Percentiles rank a stretch among this genome's conserved stretches.
Evolutionary conservation across 2,329 filamentous ascomycete genomes (phyloP).

Genomic region (Exophiala mesophila): DNA sequence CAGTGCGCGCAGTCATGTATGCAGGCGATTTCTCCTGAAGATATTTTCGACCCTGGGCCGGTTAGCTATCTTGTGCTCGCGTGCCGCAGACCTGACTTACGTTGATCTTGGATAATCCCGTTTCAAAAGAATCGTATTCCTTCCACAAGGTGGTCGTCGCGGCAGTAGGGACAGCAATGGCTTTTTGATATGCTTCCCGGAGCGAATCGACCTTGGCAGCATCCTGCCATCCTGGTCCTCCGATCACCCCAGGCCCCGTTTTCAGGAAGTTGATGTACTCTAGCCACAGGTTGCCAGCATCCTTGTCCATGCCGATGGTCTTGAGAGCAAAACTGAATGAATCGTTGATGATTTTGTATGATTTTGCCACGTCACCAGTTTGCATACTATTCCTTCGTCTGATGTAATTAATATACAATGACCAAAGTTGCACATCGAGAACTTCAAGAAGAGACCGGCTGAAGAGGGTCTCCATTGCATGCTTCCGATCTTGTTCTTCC

Average conservation of each 20-base stretch:
- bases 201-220: conserved; percentile 96
- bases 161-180: conserved; percentile 79
- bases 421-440: conserved; percentile 83
- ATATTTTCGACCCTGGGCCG: conserved; percentile 77
- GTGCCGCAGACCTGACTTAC: conserved; percentile 46
- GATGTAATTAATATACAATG: conserved; percentile 90
- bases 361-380: conserved; percentile 69
- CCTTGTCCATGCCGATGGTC: conserved; percentile 84
- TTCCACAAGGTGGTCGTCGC: conserved; percentile 86
- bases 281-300: conserved; percentile 83
- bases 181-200: conserved; percentile 86
- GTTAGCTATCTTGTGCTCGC: conserved; percentile 9
- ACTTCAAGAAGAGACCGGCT: conserved; percentile 71
- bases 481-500: conserved; percentile 76
- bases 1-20: conserved; percentile 94
- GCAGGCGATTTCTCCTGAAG: conserved; percentile 86
- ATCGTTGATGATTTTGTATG: conserved; percentile 72
- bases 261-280: conserved; percentile 95
- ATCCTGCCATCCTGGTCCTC: conserved; percentile 88
- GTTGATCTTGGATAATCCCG: conserved; percentile 85
- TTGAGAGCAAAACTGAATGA: conserved; percentile 91
- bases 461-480: conserved; percentile 77
- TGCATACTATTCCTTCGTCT: conserved; percentile 83
- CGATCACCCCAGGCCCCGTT: conserved; percentile 76
- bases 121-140: conserved; percentile 95